A percentile compares a stretch with the other conserved stretches of the same genome.
These are phyloP conservation scores for Apiotrichum gamsii DNA, from an alignment of 1,284 basidiomycete species.

Conservation along the genomic window DNA sequence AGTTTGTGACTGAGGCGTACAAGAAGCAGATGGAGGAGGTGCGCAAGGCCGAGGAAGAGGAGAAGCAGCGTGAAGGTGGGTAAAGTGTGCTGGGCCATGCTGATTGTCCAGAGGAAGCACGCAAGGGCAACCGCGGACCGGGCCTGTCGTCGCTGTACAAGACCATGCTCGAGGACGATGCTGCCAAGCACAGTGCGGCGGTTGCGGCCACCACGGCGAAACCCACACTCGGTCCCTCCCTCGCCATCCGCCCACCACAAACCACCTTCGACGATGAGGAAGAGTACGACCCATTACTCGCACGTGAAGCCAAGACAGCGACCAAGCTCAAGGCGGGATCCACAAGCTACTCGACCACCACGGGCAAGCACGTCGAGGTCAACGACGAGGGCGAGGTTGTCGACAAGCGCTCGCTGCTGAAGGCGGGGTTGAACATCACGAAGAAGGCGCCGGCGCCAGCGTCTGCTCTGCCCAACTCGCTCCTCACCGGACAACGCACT, in stretches of 20 bases:
- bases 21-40: conserved; percentile 94
- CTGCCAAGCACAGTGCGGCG: conserved; percentile 73
- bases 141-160: conserved; percentile 86
- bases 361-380: conserved; percentile 84
- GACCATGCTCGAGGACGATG: conserved; percentile 70
- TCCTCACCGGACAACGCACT: conserved; percentile 31
- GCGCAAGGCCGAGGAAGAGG: conserved; percentile 81
- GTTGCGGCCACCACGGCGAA: conserved; percentile 60
- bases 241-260: conserved; percentile 26
- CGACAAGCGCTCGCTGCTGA: conserved; percentile 86
- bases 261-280: conserved; percentile 37
- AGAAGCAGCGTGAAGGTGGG: conserved; percentile 74
- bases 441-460: conserved; percentile 47
- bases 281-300: conserved; percentile 42
- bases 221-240: conserved; percentile 39
- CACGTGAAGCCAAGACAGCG: conserved; percentile 29
- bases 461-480: conserved; percentile 24
- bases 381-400: conserved; percentile 98
- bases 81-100: too few relatives aligned
- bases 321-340: conserved; percentile 4
- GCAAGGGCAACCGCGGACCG: conserved; percentile 52
- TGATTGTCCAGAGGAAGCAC: conserved; percentile 53
- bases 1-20: conserved; percentile 95
- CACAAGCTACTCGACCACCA: conserved; percentile 41
- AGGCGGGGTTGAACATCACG: conserved; percentile 81